These are phyloP conservation scores for Pyricularia grisea DNA, from an alignment of 2,329 filamentous ascomycete genomes.

Conservation along the genomic window DNA sequence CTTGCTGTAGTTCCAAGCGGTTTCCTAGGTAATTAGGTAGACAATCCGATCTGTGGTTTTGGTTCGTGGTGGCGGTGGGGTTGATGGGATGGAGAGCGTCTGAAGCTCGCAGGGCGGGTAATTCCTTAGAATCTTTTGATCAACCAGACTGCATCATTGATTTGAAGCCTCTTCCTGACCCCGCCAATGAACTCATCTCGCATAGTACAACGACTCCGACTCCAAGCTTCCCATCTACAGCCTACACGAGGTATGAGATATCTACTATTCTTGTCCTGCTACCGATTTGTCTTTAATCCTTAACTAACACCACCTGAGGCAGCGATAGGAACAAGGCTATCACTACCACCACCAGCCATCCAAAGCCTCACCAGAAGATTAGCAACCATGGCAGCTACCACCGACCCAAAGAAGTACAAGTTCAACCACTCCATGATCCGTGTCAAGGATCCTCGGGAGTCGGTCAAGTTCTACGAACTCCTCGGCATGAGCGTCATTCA, in stretches of 20 bases:
- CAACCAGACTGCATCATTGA: not conserved
- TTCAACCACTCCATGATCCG: conserved; percentile 89
- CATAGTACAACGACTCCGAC: conserved; percentile 17
- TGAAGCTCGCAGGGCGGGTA: no score
- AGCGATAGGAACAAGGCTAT: not conserved
- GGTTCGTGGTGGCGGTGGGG: not conserved
- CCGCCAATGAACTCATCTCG: conserved; percentile 19
- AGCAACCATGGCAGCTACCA: conserved; percentile 55
- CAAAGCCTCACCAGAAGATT: conserved; percentile 14
- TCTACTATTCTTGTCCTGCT: not conserved
- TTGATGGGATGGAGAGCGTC: not conserved
- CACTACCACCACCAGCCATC: not conserved
- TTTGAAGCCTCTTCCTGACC: not conserved
- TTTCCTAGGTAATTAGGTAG: not conserved
- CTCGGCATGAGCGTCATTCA: conserved; percentile 80
- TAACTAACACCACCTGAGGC: conserved; percentile 8
- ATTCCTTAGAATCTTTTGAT: not conserved
- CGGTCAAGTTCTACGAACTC: conserved; percentile 90
- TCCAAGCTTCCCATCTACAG: conserved; percentile 13
- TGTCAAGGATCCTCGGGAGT: conserved; percentile 86
- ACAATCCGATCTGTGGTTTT: not conserved
- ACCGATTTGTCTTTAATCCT: conserved; percentile 9
- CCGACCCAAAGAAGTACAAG: conserved; percentile 70
- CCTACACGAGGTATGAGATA: not conserved
- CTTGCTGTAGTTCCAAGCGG: not conserved